Conservation (phyloP, 192 early-diverging fungal species). For the Ramicandelaber brevisporus region DNA sequence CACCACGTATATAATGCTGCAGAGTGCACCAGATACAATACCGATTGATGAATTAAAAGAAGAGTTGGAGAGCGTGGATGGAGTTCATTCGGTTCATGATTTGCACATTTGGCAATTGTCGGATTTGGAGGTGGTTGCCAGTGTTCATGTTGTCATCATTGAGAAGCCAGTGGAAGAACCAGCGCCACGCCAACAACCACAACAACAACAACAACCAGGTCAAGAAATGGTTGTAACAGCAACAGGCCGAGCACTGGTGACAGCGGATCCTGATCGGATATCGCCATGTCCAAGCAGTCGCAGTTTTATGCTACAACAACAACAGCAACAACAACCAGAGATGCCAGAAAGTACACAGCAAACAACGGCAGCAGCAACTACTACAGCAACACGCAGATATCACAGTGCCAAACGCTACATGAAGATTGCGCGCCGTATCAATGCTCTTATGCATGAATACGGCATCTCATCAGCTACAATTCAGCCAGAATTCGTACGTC, state of each 20-base stretch:
- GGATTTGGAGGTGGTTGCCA: constrained; percentile 54
- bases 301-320: no score
- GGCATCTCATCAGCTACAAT: constrained; percentile 76
- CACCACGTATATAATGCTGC: constrained; percentile 55
- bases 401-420: no score
- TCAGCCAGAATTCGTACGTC: constrained; percentile 82
- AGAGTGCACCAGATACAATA: constrained; percentile 45
- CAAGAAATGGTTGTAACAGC: no score
- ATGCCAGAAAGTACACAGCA: no score
- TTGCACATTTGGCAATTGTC: constrained; percentile 82
- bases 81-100: constrained; percentile 59
- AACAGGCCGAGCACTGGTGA: no score
- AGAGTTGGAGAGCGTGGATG: constrained; percentile 27
- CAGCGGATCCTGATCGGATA: no score
- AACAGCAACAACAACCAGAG: no score
- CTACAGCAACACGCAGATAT: no score
- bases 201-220: no score
- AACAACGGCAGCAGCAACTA: no score
- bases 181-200: no score
- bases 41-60: constrained; percentile 29
- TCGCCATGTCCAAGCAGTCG: no score
- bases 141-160: constrained; percentile 49
- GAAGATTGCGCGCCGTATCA: constrained; percentile 34
- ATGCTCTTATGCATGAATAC: constrained; percentile 40
- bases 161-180: constrained; percentile 10